phyloP scores from a whole-genome alignment of 2,329 filamentous ascomycete genomes.

The Aureobasidium sp. region DNA sequence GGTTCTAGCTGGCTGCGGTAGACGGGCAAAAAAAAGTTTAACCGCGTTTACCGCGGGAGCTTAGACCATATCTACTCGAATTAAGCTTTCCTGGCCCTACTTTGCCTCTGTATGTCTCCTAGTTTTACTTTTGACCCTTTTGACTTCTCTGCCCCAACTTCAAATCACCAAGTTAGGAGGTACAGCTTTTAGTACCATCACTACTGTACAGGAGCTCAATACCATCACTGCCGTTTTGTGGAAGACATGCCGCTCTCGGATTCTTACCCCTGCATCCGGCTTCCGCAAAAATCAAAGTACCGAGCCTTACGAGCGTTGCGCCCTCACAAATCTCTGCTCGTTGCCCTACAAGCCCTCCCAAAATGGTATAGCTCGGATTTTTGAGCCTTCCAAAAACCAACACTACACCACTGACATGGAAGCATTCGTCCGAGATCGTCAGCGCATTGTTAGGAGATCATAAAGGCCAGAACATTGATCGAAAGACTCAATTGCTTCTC shows the following conservation, averaged over 20 bases:
- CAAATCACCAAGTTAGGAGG: neutral
- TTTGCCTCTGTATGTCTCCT: neutral
- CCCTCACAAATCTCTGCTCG: neutral
- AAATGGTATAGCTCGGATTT: neutral
- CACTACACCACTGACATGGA: neutral
- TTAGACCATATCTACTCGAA: neutral
- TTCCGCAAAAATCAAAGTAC: neutral
- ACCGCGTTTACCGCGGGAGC: neutral
- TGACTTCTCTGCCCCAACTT: conserved; percentile 12
- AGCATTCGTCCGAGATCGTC: neutral
- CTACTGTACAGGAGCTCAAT: neutral
- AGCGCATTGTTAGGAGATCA: too few relatives aligned
- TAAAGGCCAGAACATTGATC: too few relatives aligned
- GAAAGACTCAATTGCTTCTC: too few relatives aligned
- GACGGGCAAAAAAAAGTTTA: conserved; percentile 1
- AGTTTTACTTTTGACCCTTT: neutral
- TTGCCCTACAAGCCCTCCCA: conserved; percentile 1
- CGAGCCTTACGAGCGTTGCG: conserved; percentile 5
- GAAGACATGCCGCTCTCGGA: neutral
- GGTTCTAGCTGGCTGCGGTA: neutral
- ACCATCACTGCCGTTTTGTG: neutral
- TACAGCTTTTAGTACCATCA: neutral
- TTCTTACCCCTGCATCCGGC: neutral
- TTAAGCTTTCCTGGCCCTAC: neutral
- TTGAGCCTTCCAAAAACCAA: neutral